Base-by-base conservation (phyloP, 441 rosid species). In the Gossypium gossypioides region DNA sequence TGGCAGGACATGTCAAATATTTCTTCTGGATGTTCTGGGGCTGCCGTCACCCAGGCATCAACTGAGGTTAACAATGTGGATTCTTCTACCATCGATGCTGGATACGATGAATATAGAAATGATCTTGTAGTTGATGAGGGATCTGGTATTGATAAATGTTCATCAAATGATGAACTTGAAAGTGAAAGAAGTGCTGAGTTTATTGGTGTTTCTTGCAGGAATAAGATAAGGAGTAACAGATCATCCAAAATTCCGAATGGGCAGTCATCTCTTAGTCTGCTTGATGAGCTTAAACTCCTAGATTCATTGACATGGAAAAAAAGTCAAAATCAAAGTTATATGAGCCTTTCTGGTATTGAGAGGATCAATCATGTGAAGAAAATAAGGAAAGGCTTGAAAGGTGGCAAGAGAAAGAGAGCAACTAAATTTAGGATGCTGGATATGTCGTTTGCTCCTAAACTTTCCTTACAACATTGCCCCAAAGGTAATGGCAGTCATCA, bases 251-350 rank as follows among this genome's bases (percentile, higher is more conserved):
- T 61, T 74, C 2, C 6, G 13, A 51, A 62, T 72, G 75, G 73
- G 67, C 81, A 74, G 68, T 50, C 75, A 29, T 62, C 79, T 4
- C 75, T 81, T 19, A 81, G 79, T 81, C 84, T 87, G 74, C 84
- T 87, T 73, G 88, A 82, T 69, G 91, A 87, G 76, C 87, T 87
- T 72, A 85, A 83, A 80, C 80, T 83, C 78, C 70, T 83, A 34
- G 77, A 82, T 75, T 81, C 81, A 32, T 78, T 83, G 77, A 82
- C 86, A 58, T 83, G 83, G 84, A 77, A 75, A 78, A 82, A 79
- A 74, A 79, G 81, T 65, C 74, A 15, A 67, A 75, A 73, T 58
- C 77, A 51, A 46, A 73, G 63, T 42, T 73, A 77, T 42, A 24
- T 6, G 3, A 60, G 71, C 72, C 57, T 51, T 76, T 3, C 71